Evolutionary conservation across 169 alveolate genomes (phyloP).

Genomic region (Condylostoma magnum): DNA sequence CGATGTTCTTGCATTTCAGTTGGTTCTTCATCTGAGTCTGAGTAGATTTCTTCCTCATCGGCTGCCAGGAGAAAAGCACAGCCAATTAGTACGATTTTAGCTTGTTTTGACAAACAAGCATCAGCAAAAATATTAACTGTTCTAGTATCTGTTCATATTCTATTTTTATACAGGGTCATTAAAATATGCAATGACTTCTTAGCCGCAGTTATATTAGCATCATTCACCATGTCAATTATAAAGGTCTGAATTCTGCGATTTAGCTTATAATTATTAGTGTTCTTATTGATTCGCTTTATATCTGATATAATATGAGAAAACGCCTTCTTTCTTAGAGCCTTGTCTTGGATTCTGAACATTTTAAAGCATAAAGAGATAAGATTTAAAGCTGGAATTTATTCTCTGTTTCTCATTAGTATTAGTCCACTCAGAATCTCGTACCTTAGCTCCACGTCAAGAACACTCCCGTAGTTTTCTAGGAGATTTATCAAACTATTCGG

Average conservation of each 20-base stretch:
- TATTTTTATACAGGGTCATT: constrained; percentile 64
- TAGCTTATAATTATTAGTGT: constrained; percentile 39
- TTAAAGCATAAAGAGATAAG: constrained; percentile 69
- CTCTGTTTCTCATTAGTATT: constrained; percentile 53
- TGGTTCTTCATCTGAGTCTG: constrained; percentile 51
- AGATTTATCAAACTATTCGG: constrained; percentile 47
- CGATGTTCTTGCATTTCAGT: constrained; percentile 48
- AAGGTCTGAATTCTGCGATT: constrained; percentile 63
- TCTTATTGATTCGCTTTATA: constrained; percentile 56
- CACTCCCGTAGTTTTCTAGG: constrained; percentile 56
- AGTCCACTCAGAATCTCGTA: constrained; percentile 51
- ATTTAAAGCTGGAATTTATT: constrained; percentile 47
- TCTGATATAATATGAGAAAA: constrained; percentile 47
- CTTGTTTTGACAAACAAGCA: constrained; percentile 54
- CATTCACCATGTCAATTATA: constrained; percentile 58
- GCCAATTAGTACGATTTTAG: constrained; percentile 50
- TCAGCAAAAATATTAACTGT: constrained; percentile 69
- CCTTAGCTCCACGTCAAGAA: constrained; percentile 59
- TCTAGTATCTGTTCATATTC: constrained; percentile 73
- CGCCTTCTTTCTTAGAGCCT: constrained; percentile 52
- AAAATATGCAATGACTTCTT: constrained; percentile 57
- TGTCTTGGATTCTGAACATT: constrained; percentile 68
- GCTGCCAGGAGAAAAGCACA: constrained; percentile 54
- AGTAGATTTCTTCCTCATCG: constrained; percentile 41
- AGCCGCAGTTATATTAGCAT: constrained; percentile 63